Evolutionary conservation across 352 stramenopile genomes (phyloP), one percentile per base, ranked within the genome.

Genomic region (Globisporangium iwayamae): DNA sequence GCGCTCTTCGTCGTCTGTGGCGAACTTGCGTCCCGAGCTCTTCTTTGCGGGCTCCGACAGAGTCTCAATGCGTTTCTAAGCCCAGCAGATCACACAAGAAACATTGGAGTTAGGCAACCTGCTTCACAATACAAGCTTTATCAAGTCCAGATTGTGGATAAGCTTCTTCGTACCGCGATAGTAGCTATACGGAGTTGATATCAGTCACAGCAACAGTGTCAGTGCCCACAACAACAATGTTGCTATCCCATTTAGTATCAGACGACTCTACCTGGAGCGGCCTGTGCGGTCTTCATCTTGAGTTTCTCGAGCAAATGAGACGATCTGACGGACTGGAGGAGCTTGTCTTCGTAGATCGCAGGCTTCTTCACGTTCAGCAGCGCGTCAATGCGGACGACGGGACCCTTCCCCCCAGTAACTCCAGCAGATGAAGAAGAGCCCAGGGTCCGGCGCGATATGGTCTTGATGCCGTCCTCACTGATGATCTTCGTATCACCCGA

Each of bases 1-100:
- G 56, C 76, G 70, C 46, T 85, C 76, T 38, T 94, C 86, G 34
- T 93, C 83, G 38, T 93, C 82, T 0, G 71, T 79, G 4, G 86
- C 83, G 69, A 89, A 93, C 18, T 81, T 80, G 0, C 82, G 77
- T 13, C 22, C 63, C 10, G 69, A 66, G 8, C 71, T 59, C 22
- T 72, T 83, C 39, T 73, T 79, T 6, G 71, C 70, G 16, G 86
- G 84, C 14, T 72, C 73, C 10, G 86, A 80, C 8, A 94, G 64
- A 9, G 55, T 67, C 64, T 91, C 78, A 47, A 87, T 87, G 20
- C 84, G 75, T 72, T 88, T 85, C 84, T 93, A 51, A 16, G 58
- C 10, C 18, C 13, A 25, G 25, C 14, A 30, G 18, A 22, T 43
- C 2, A 65, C 34, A 56, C 13, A 22, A 69, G 4, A 13, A 46